These are phyloP conservation scores for Posidonia australis DNA, from an alignment of 106 monocot species.

Conservation along the genomic window DNA sequence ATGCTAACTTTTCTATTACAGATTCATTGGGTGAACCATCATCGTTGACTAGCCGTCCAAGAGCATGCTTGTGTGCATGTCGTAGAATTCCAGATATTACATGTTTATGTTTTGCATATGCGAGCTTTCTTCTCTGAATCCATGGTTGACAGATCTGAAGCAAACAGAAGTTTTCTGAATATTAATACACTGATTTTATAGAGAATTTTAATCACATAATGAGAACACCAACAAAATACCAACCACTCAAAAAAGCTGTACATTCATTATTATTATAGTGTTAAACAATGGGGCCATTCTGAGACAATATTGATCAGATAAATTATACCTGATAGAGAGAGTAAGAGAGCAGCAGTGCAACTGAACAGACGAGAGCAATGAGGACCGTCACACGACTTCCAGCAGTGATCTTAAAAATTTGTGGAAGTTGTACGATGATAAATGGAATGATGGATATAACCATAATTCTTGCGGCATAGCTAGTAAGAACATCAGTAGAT, in stretches of 20 bases:
- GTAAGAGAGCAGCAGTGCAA: conserved; percentile 51
- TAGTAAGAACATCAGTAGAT: conserved; percentile 71
- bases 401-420: conserved; percentile 45
- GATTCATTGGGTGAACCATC: conserved; percentile 53
- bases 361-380: conserved; percentile 41
- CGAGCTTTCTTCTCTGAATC: conserved; percentile 78
- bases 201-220: neutral
- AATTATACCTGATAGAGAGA: conserved; percentile 74
- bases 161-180: neutral
- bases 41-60: conserved; percentile 41
- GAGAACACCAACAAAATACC: neutral
- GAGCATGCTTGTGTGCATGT: conserved; percentile 47
- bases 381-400: conserved; percentile 36
- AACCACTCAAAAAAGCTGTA: neutral
- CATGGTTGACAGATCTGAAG: conserved; percentile 75
- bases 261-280: neutral
- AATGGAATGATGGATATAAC: conserved; percentile 76
- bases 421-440: conserved; percentile 62
- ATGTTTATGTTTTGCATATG: conserved; percentile 82
- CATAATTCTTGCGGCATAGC: conserved; percentile 93
- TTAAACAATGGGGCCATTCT: neutral
- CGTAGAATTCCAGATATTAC: conserved; percentile 72
- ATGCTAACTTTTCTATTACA: conserved; percentile 52
- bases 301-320: neutral
- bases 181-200: neutral